Conservation (phyloP, 129 eudicot genomes). For the Escallonia herrerae region DNA sequence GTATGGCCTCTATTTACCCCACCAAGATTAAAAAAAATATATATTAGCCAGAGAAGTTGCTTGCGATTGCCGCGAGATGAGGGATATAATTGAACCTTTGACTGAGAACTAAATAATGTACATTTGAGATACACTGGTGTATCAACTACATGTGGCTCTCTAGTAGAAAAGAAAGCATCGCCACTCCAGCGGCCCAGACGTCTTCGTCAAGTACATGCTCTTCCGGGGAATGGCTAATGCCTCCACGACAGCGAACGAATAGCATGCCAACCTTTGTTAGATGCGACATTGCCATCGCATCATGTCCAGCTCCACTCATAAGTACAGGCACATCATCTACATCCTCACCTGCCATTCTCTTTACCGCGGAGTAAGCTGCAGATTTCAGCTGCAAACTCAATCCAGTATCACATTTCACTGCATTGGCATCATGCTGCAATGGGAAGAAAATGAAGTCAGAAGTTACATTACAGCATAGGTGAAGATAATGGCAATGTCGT, state of each 20-base stretch:
- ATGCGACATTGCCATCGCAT: conserved; percentile 99
- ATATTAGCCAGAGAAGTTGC: too few relatives aligned
- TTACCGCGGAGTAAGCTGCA: conserved; percentile 66
- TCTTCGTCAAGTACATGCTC: conserved; percentile 88
- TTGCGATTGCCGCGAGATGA: too few relatives aligned
- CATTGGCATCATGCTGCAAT: conserved; percentile 93
- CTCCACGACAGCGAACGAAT: conserved; percentile 94
- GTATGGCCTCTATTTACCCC: too few relatives aligned
- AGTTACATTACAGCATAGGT: not conserved
- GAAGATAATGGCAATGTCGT: not conserved
- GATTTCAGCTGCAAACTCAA: conserved; percentile 72
- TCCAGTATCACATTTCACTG: conserved; percentile 66
- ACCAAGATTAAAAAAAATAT: too few relatives aligned
- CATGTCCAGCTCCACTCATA: conserved; percentile 99
- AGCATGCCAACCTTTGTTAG: conserved; percentile 89
- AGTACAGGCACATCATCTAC: conserved; percentile 66
- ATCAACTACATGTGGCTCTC: conserved; percentile 41
- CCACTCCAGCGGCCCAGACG: conserved; percentile 90
- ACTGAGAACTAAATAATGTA: not conserved
- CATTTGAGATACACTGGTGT: not conserved
- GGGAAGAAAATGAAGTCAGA: not conserved
- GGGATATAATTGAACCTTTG: too few relatives aligned
- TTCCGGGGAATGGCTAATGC: conserved; percentile 90
- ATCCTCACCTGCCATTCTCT: conserved; percentile 58
- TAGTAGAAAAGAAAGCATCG: conserved; percentile 51